Evolutionary conservation across 768 basidiomycete species (phyloP).

Genomic region (Suillus placidus): DNA sequence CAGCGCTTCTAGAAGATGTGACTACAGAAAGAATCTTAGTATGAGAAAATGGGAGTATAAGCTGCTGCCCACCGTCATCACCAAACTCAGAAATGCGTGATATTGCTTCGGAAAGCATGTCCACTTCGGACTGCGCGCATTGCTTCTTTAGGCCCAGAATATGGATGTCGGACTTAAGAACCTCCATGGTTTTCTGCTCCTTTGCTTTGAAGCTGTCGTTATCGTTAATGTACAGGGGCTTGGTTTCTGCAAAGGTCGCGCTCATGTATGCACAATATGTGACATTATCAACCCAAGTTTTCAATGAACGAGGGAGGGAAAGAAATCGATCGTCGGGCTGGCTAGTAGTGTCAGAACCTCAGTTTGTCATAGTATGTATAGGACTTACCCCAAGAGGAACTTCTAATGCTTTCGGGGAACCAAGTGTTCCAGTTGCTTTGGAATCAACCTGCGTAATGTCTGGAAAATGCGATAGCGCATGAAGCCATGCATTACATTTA

Average conservation of each 20-base stretch:
- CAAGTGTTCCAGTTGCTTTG: not conserved
- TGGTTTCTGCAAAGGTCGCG: not conserved
- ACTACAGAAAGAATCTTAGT: too few relatives aligned
- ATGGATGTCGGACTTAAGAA: not conserved
- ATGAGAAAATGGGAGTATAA: not conserved
- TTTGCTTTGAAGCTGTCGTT: not conserved
- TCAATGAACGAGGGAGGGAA: not conserved
- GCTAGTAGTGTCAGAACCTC: not conserved
- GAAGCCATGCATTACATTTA: not conserved
- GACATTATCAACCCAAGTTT: not conserved
- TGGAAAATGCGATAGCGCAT: not conserved
- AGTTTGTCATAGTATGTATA: not conserved
- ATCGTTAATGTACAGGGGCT: not conserved
- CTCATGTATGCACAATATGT: not conserved
- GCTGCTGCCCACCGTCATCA: not conserved
- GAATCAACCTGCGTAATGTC: not conserved
- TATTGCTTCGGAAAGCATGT: not conserved
- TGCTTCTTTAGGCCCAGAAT: not conserved
- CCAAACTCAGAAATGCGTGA: not conserved
- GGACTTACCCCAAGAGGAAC: not conserved
- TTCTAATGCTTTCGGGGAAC: not conserved
- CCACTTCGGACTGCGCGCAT: not conserved
- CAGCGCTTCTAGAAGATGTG: too few relatives aligned
- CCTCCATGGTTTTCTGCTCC: not conserved
- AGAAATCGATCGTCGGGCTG: not conserved